A percentile compares a stretch with the other conserved stretches of the same genome.
Evolutionary conservation across 164 flowering plant genomes (phyloP).

Genomic region (Santalum album): DNA sequence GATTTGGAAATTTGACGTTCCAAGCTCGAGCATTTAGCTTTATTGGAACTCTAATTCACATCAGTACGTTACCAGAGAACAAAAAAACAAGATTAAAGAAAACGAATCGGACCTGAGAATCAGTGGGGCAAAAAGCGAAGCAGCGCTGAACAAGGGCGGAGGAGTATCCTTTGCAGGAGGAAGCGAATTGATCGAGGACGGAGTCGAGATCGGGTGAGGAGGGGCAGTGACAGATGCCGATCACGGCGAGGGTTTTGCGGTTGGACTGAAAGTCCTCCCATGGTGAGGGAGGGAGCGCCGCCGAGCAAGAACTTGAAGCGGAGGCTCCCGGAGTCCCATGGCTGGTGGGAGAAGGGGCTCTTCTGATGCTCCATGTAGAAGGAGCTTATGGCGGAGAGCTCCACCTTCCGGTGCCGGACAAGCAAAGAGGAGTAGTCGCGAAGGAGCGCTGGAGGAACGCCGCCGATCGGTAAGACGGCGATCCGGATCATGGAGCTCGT

Average conservation of each 20-base stretch:
- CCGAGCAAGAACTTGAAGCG: constrained; percentile 83
- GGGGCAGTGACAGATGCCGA: constrained; percentile 89
- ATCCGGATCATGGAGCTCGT: constrained; percentile 77
- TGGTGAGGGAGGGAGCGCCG: constrained; percentile 70
- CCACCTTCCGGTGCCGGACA: constrained; percentile 49
- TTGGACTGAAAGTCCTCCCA: constrained; percentile 98
- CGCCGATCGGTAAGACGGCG: constrained; percentile 88
- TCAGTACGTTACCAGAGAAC: no score
- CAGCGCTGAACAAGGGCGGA: constrained; percentile 75
- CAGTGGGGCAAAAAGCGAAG: constrained; percentile 84
- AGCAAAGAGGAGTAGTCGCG: constrained; percentile 75
- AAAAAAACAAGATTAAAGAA: no score
- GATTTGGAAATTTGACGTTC: no score
- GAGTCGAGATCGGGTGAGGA: constrained; percentile 71
- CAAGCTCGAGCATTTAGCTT: no score
- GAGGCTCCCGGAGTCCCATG: constrained; percentile 82
- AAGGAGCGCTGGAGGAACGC: constrained; percentile 47
- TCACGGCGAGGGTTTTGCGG: constrained; percentile 79
- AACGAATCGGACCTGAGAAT: constrained; percentile 57
- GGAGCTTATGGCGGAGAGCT: constrained; percentile 76
- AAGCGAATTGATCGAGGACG: constrained; percentile 39
- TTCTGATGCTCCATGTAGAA: constrained; percentile 99
- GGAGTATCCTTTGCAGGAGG: constrained; percentile 46
- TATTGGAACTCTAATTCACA: no score
- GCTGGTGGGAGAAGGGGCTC: constrained; percentile 88